These are phyloP conservation scores for Aureobasidium sp. DNA, from an alignment of 2,329 filamentous ascomycete species.

Conservation along the genomic window DNA sequence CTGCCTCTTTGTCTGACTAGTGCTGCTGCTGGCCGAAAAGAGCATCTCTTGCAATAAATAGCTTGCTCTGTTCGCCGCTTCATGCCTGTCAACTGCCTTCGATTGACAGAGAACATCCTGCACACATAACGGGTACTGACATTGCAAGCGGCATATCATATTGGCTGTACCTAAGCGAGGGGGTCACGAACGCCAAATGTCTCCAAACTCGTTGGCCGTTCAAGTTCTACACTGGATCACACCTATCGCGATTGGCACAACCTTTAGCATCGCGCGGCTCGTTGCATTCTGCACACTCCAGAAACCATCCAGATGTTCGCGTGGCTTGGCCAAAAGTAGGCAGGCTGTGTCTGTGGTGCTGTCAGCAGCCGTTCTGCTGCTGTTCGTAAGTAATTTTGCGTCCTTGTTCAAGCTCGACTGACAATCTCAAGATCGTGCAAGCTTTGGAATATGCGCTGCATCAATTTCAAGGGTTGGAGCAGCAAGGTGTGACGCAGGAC, in stretches of 20 bases:
- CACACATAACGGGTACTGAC: conserved; percentile 6
- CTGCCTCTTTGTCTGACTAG: conserved; percentile 7
- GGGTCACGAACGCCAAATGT: conserved; percentile 7
- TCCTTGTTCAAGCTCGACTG: neutral
- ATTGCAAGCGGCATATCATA: conserved; percentile 4
- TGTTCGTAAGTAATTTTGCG: conserved; percentile 1
- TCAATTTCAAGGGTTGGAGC: neutral
- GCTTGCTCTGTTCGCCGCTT: neutral
- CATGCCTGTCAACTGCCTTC: neutral
- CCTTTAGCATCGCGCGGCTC: conserved; percentile 24
- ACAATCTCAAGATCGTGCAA: conserved; percentile 1
- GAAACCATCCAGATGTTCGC: conserved; percentile 21
- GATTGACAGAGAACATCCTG: neutral
- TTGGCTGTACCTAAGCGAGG: conserved; percentile 10
- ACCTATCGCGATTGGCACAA: conserved; percentile 22
- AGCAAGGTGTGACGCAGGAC: conserved; percentile 2
- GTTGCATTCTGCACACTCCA: conserved; percentile 25
- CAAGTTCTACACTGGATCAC: conserved; percentile 24
- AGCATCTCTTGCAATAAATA: conserved; percentile 5
- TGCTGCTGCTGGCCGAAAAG: conserved; percentile 9
- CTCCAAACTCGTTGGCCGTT: conserved; percentile 17
- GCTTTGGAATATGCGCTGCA: neutral
- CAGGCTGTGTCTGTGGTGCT: neutral
- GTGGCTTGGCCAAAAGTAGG: conserved; percentile 20
- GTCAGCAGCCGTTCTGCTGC: neutral